Percentiles rank a stretch among this genome's conserved stretches.
These are phyloP conservation scores for Taiozyma onychis DNA, from an alignment of 1,139 yeast genomes.

Conservation along the genomic window DNA sequence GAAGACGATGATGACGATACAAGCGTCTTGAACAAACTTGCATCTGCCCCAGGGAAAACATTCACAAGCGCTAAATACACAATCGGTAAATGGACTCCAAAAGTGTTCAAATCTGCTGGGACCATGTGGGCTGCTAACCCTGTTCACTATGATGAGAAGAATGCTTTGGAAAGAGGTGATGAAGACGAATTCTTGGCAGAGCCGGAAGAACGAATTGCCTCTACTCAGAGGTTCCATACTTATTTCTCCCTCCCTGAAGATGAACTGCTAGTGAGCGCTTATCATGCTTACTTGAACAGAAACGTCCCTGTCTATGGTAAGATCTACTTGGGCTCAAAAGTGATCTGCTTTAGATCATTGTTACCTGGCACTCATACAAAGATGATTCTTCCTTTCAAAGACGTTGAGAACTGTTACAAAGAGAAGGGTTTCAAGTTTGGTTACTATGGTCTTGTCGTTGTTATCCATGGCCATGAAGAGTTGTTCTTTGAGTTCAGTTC, in stretches of 20 bases:
- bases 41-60: slow-evolving; percentile 3
- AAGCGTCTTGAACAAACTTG: not conserved
- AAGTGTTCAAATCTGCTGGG: slow-evolving; percentile 35
- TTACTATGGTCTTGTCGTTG: slow-evolving; percentile 63
- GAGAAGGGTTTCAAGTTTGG: slow-evolving; percentile 64
- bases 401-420: slow-evolving; percentile 60
- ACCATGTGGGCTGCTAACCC: slow-evolving; percentile 62
- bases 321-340: slow-evolving; percentile 60
- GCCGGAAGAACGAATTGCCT: slow-evolving; percentile 38
- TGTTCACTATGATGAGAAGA: slow-evolving; percentile 47
- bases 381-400: slow-evolving; percentile 78
- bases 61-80: slow-evolving; percentile 9
- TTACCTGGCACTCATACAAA: slow-evolving; percentile 73
- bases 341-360: slow-evolving; percentile 72
- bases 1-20: not conserved
- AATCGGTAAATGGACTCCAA: slow-evolving; percentile 24
- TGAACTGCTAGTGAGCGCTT: slow-evolving; percentile 57
- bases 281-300: slow-evolving; percentile 64
- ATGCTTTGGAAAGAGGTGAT: slow-evolving; percentile 28
- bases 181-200: slow-evolving; percentile 46
- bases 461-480: slow-evolving; percentile 71
- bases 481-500: slow-evolving; percentile 70
- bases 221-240: slow-evolving; percentile 47
- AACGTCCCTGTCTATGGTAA: slow-evolving; percentile 80
- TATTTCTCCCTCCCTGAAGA: slow-evolving; percentile 60